Evolutionary conservation across 2,329 filamentous ascomycete species (phyloP).

Genomic region (Alternaria incomplexa): DNA sequence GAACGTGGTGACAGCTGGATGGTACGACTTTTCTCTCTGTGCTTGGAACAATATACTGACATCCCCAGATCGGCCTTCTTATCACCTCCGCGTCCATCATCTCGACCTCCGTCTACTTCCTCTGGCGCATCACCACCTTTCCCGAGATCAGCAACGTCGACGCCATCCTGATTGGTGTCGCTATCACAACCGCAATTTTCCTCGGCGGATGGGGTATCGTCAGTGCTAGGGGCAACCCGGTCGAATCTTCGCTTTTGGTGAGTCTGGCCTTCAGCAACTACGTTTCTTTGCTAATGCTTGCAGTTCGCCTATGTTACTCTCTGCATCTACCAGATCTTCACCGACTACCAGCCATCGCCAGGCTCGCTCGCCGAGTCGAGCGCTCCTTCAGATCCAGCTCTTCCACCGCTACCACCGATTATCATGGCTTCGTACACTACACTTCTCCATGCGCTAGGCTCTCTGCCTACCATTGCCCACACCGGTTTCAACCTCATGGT

Average conservation of each 20-base stretch:
- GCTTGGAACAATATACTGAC: constrained; percentile 40
- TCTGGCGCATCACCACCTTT: constrained; percentile 93
- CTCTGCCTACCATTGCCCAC: constrained; percentile 81
- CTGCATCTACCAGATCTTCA: constrained; percentile 99
- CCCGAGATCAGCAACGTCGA: constrained; percentile 92
- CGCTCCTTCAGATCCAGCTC: constrained; percentile 74
- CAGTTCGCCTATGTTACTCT: constrained; percentile 95
- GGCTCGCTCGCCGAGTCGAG: constrained; percentile 60
- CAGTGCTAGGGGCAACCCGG: constrained; percentile 90
- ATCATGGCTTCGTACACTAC: constrained; percentile 99
- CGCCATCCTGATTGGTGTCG: constrained; percentile 88
- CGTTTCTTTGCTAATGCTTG: constrained; percentile 8
- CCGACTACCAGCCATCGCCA: constrained; percentile 87
- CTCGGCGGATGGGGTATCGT: constrained; percentile 93
- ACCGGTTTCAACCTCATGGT: constrained; percentile 85
- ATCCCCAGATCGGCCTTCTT: constrained; percentile 79
- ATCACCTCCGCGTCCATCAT: constrained; percentile 89
- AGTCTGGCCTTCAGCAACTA: constrained; percentile 9
- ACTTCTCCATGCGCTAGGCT: constrained; percentile 80
- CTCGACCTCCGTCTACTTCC: constrained; percentile 91
- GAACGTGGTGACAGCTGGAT: constrained; percentile 96
- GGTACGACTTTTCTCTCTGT: constrained; percentile 61
- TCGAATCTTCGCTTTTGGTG: constrained; percentile 86
- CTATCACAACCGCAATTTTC: constrained; percentile 91
- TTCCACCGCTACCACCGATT: constrained; percentile 93